These are phyloP conservation scores for Talaromyces wortmannii DNA, from an alignment of 495 filamentous ascomycete species.

Conservation along the genomic window DNA sequence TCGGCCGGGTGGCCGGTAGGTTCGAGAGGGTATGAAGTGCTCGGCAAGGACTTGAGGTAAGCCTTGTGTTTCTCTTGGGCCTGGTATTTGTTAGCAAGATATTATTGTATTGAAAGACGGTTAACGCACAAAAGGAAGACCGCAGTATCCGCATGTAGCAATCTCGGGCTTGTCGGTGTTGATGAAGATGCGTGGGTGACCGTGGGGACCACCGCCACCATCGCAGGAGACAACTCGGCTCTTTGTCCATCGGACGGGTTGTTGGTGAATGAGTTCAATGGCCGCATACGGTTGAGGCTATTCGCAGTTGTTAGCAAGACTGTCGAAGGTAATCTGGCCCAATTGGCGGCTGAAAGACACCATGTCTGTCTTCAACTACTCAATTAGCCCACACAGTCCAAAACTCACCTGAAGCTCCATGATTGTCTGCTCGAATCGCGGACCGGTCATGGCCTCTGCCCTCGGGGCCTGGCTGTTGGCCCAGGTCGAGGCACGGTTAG, in stretches of 20 bases:
- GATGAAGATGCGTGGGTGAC: constrained; percentile 92
- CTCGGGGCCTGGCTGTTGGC: constrained; percentile 75
- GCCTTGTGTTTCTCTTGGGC: constrained; percentile 81
- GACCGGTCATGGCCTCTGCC: constrained; percentile 78
- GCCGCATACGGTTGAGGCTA: constrained; percentile 84
- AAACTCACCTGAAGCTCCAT: constrained; percentile 76
- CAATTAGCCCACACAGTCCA: background rate
- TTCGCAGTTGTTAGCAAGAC: background rate
- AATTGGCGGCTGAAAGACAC: no score
- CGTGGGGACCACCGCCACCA: constrained; percentile 85
- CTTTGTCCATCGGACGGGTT: constrained; percentile 89
- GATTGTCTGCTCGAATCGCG: constrained; percentile 93
- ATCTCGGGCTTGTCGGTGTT: constrained; percentile 97
- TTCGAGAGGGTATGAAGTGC: constrained; percentile 70
- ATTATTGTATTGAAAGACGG: background rate
- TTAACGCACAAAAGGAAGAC: constrained; percentile 80
- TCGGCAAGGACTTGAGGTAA: constrained; percentile 71
- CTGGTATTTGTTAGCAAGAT: constrained; percentile 30
- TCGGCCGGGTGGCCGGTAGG: constrained; percentile 41
- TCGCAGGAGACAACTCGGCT: constrained; percentile 77
- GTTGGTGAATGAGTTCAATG: constrained; percentile 92
- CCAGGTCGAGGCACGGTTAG: constrained; percentile 78
- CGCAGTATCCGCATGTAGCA: constrained; percentile 83
- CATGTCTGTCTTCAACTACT: background rate
- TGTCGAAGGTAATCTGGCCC: no score